phyloP scores from a whole-genome alignment of 306 rosid genomes.

The Quercus bicolor region DNA sequence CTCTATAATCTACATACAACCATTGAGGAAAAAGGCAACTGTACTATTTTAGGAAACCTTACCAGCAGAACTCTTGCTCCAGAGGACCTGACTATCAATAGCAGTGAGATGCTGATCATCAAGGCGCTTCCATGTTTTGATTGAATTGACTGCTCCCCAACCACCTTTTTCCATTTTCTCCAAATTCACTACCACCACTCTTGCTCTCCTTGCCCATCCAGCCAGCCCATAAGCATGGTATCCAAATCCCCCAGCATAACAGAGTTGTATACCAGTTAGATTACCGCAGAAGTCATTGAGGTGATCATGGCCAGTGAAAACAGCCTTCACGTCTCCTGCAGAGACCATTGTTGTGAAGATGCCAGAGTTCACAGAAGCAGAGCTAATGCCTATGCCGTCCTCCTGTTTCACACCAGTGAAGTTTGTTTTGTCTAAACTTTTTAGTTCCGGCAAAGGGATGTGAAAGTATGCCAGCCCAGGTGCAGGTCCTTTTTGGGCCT shows the following conservation, averaged over 20 bases:
- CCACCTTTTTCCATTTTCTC: slow-evolving; percentile 47
- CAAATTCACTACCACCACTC: slow-evolving; percentile 72
- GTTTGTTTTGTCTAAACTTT: slow-evolving; percentile 59
- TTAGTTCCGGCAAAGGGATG: slow-evolving; percentile 82
- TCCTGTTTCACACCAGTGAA: slow-evolving; percentile 69
- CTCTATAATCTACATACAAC: slow-evolving; percentile 8
- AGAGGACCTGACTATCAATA: slow-evolving; percentile 55
- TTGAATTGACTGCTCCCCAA: slow-evolving; percentile 80
- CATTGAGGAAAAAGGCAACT: not conserved
- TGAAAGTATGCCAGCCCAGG: slow-evolving; percentile 86
- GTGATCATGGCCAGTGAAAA: slow-evolving; percentile 84
- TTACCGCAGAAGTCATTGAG: slow-evolving; percentile 87
- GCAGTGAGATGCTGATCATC: slow-evolving; percentile 65
- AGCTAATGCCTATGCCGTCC: slow-evolving; percentile 45
- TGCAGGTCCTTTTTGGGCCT: slow-evolving; percentile 65
- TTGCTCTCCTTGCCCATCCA: slow-evolving; percentile 90
- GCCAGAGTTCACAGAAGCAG: slow-evolving; percentile 87
- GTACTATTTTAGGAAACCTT: slow-evolving; percentile 23
- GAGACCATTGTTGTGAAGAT: slow-evolving; percentile 80
- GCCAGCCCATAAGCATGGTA: slow-evolving; percentile 94
- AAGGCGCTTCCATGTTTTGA: slow-evolving; percentile 89
- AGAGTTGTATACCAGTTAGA: slow-evolving; percentile 59
- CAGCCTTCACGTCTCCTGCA: slow-evolving; percentile 92
- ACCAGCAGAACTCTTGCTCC: slow-evolving; percentile 68
- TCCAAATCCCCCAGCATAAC: slow-evolving; percentile 92